These are phyloP conservation scores for Kentomonas sorsogonicus DNA, from an alignment of 208 protist genomes.

Conservation along the genomic window DNA sequence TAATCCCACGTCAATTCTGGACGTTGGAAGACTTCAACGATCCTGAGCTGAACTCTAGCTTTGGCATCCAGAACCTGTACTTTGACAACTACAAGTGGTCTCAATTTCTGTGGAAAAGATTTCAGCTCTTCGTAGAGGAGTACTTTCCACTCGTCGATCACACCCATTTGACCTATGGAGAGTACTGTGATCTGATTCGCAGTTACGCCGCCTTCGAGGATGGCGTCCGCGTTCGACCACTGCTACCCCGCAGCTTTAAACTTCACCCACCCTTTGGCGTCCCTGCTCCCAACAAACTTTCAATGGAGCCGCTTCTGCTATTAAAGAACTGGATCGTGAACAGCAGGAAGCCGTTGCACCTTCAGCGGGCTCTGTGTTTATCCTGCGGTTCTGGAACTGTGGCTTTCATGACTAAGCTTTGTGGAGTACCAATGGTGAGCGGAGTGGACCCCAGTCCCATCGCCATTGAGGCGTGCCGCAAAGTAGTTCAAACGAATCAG, in stretches of 20 bases:
- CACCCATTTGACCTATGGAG: constrained; percentile 66
- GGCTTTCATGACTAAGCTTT: constrained; percentile 45
- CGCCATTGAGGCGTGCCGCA: constrained; percentile 39
- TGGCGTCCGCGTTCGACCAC: constrained; percentile 38
- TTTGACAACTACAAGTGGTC: constrained; percentile 92
- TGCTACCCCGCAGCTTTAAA: constrained; percentile 33
- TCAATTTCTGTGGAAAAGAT: constrained; percentile 79
- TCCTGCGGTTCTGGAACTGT: constrained; percentile 43
- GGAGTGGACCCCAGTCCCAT: constrained; percentile 65
- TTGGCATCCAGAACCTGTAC: constrained; percentile 83
- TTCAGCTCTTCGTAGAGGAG: constrained; percentile 80
- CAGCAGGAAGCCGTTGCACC: constrained; percentile 52
- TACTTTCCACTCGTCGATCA: constrained; percentile 80
- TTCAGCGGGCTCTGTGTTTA: constrained; percentile 65
- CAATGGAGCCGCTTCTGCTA: constrained; percentile 67
- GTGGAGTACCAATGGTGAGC: constrained; percentile 75
- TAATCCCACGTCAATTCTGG: constrained; percentile 87
- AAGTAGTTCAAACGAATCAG: constrained; percentile 33
- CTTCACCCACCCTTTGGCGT: constrained; percentile 78
- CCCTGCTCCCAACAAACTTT: constrained; percentile 32
- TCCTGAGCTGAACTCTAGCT: constrained; percentile 80
- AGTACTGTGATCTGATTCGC: constrained; percentile 73
- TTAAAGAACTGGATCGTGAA: constrained; percentile 66
- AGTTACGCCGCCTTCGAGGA: constrained; percentile 81
- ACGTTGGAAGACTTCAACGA: constrained; percentile 84